Base-by-base conservation (phyloP, 1,284 basidiomycete genomes). In the Ganoderma lucidum region DNA sequence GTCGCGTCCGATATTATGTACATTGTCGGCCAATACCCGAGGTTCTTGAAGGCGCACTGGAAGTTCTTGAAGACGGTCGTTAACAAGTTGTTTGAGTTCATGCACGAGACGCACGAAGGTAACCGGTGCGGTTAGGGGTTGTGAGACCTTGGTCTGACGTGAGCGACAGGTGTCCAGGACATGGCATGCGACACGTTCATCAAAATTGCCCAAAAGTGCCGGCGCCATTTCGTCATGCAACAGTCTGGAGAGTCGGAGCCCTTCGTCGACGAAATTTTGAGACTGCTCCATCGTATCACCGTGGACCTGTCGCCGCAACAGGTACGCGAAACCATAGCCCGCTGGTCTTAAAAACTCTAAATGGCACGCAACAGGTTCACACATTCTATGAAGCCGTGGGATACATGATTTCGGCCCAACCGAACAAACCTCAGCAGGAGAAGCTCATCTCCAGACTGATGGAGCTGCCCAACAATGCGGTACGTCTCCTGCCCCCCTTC, bases 181-280 rank as follows among this genome's bases (percentile, higher is more conserved):
- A 99, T 99, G 98, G 98, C 98, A 62, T 99, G 98, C 81, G 98
- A 99, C 81, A 99, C 98, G 0, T 99, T 99, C 83, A 99, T 99
- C 86, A 99, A 99, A 84, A 99, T 99, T 77, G 96, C 98, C 28
- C 97, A 99, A 81, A 99, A 99, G 83, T 99, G 98, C 80, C 89
- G 97, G 61, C 89, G 97, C 66, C 98, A 99, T 82, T 99, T 99
- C 77, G 96, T 99, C 70, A 97, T 99, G 92, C 96, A 98, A 80
- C 98, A 99, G 82, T 93, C 96, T 2, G 96, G 96, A 72, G 98
- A 99, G 82, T 91, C 92, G 71, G 98, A 99, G 79, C 98, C 98
- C 0, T 99, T 99, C 81, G 94, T 99, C 62, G 97, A 99, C 78
- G 98, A 99, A 83, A 99, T 99, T 70, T 84, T 99, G 61, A 91